These are phyloP conservation scores for Stropharia rugosoannulata DNA, from an alignment of 768 basidiomycete species.

Conservation along the genomic window DNA sequence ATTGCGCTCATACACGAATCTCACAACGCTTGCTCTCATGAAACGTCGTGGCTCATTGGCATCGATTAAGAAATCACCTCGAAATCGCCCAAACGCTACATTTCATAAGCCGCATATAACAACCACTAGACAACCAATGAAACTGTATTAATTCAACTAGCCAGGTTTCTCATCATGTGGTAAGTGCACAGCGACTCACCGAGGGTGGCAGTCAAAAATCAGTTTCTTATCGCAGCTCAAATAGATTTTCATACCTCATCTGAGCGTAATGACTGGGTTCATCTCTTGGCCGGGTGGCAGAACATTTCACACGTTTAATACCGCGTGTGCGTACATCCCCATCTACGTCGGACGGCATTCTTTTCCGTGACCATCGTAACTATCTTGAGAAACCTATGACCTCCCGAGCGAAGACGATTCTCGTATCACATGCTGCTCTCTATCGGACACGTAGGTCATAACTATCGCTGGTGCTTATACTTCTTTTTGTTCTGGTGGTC, in stretches of 20 bases:
- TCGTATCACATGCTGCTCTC: constrained; percentile 3
- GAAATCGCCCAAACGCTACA: no score
- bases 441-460: constrained; percentile 1
- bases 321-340: not conserved
- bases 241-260: not conserved
- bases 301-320: not conserved
- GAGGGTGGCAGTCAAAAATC: no score
- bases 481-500: not conserved
- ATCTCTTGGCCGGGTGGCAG: not conserved
- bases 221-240: no score
- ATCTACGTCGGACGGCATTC: not conserved
- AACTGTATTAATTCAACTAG: no score
- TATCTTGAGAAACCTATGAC: constrained; percentile 5
- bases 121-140: no score
- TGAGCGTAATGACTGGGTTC: not conserved
- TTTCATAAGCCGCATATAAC: no score
- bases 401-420: constrained; percentile 1
- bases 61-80: no score
- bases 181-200: no score
- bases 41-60: no score
- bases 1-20: no score
- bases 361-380: constrained; percentile 9
- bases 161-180: no score
- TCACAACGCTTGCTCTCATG: no score
- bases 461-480: not conserved